These are phyloP conservation scores for Lasiodiplodia hormozganensis DNA, from an alignment of 2,329 filamentous ascomycete species.

Conservation along the genomic window DNA sequence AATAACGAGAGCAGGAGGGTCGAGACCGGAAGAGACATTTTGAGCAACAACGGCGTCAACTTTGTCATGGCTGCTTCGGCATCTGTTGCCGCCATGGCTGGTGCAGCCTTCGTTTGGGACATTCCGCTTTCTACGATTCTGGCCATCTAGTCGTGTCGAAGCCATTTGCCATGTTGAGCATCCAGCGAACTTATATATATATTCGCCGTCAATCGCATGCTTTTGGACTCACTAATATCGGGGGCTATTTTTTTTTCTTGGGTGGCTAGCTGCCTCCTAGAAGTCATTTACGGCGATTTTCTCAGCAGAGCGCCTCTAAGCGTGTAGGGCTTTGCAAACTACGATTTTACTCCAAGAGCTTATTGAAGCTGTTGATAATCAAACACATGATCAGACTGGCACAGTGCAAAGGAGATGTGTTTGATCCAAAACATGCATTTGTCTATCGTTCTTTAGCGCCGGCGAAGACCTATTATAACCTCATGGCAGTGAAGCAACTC, in stretches of 20 bases:
- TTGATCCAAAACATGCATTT: constrained; percentile 27
- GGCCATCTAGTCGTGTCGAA: background rate
- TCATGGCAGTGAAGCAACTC: constrained; percentile 15
- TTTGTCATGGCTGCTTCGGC: constrained; percentile 85
- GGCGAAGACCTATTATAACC: constrained; percentile 21
- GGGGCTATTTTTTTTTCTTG: too few relatives aligned
- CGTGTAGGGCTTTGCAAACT: too few relatives aligned
- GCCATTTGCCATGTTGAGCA: background rate
- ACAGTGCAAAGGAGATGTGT: background rate
- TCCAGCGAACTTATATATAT: background rate
- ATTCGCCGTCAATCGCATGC: too few relatives aligned
- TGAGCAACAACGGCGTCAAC: constrained; percentile 97
- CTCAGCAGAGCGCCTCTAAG: too few relatives aligned
- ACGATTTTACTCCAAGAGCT: background rate
- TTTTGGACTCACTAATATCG: too few relatives aligned
- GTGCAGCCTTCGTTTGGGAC: constrained; percentile 40
- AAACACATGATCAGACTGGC: background rate
- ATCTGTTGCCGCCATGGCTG: constrained; percentile 78
- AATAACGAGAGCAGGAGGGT: constrained; percentile 58
- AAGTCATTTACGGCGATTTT: too few relatives aligned
- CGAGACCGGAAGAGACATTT: constrained; percentile 73
- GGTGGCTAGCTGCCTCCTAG: too few relatives aligned
- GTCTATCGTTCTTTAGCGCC: constrained; percentile 27
- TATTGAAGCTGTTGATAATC: background rate
- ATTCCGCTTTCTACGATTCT: background rate